Conservation (phyloP, 495 filamentous ascomycete species). For the Trypethelium eluteriae region DNA sequence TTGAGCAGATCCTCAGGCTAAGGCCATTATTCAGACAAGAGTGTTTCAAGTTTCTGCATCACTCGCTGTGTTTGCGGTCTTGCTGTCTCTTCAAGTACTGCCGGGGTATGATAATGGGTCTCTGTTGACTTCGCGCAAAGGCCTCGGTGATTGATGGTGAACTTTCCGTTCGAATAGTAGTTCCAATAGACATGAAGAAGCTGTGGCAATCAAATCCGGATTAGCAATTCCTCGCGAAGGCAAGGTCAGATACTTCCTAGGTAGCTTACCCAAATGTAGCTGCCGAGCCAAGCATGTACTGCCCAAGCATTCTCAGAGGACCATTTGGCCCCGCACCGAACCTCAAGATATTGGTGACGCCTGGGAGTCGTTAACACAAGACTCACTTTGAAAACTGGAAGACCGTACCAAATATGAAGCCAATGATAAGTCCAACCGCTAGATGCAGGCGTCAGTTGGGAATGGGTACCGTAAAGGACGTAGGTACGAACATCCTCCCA, state of each 20-base stretch:
- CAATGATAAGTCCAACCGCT: slow-evolving; percentile 94
- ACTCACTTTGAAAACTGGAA: background rate
- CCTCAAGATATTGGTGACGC: slow-evolving; percentile 86
- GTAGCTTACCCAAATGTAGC: slow-evolving; percentile 82
- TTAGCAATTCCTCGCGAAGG: background rate
- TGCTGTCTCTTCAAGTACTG: slow-evolving; percentile 28
- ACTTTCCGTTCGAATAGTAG: slow-evolving; percentile 82
- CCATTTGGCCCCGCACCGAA: slow-evolving; percentile 90
- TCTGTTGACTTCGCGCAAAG: slow-evolving; percentile 51
- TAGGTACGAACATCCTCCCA: slow-evolving; percentile 81
- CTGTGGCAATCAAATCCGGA: slow-evolving; percentile 39
- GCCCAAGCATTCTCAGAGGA: slow-evolving; percentile 82
- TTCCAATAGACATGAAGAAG: slow-evolving; percentile 98
- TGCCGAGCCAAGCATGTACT: slow-evolving; percentile 96
- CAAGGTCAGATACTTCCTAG: too few species aligned
- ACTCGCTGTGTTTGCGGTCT: background rate
- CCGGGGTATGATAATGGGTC: slow-evolving; percentile 54
- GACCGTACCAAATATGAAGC: slow-evolving; percentile 82
- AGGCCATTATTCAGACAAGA: background rate
- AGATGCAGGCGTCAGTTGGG: slow-evolving; percentile 15
- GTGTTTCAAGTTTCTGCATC: background rate
- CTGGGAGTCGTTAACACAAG: slow-evolving; percentile 38
- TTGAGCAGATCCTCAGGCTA: background rate
- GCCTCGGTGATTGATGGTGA: slow-evolving; percentile 56
- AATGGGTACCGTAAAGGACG: background rate